Evolutionary conservation across 352 stramenopile genomes (phyloP), one percentile per base, ranked within the genome.

Genomic region (Phytophthora ohioensis): DNA sequence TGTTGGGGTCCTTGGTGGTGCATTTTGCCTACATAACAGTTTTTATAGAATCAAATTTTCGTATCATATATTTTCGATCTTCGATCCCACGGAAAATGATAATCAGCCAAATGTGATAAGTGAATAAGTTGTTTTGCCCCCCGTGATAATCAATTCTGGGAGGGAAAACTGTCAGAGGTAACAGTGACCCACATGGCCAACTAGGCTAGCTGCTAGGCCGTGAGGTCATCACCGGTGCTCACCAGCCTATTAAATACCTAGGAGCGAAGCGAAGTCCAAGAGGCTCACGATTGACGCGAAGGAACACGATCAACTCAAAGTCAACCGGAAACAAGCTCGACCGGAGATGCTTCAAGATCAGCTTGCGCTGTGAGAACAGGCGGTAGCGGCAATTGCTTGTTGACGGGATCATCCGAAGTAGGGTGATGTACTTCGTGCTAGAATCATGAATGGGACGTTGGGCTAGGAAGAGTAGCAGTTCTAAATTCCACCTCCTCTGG

Each of bases 231-330:
- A 27, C 21, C 21, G 21, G 21, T 27, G 2, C 21, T 27, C 1
- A 27, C 21, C 21, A 27, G 21, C 21, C 21, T 27, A 27, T 27
- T 27, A 27, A 27, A 27, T 27, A 27, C 35, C 21, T n/a, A 58
- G n/a, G 35, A 48, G 35, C 8, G 52, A 48, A 3, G 34, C 46
- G 34, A 58, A 58, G 55, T 62, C 38, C 64, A 45, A 71, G 12
- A 73, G 5, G 2, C 21, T 69, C 58, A 2, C 41, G n/a, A 36
- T 75, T 69, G 15, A 41, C 55, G 31, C 62, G 58, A 5, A 74
- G 30, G 35, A 74, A 69, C 35, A 69, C 58, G 21, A 66, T 7
- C 59, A 66, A 66, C 36, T 75, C 67, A 13, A 75, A 69, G 32
- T 69, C 69, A 0, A 55, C 60, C 4, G 67, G 59, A 2, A 59